phyloP scores from a whole-genome alignment of 805 yeast species.

The Yarrowia sp. region DNA sequence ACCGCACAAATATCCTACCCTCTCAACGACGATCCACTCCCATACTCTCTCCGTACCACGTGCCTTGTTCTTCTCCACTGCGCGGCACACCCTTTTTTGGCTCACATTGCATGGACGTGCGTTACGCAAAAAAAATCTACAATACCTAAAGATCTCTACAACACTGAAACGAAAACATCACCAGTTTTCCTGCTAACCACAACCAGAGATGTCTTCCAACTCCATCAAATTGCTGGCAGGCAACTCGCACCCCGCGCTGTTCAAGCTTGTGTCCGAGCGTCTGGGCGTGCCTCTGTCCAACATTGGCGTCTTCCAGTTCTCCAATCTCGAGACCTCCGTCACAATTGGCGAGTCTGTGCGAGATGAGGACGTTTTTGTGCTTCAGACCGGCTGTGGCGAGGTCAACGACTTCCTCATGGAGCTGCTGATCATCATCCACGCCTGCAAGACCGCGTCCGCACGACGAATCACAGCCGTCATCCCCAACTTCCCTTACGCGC shows the following conservation, averaged over 20 bases:
- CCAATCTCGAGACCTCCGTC: slow-evolving; percentile 88
- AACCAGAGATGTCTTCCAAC: slow-evolving; percentile 48
- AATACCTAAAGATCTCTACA: background rate
- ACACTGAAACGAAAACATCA: background rate
- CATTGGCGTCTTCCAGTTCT: slow-evolving; percentile 81
- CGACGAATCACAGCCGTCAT: slow-evolving; percentile 91
- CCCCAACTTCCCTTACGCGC: slow-evolving; percentile 95
- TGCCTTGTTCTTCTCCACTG: slow-evolving; percentile 30
- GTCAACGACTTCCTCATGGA: slow-evolving; percentile 90
- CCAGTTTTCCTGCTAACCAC: background rate
- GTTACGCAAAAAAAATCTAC: background rate
- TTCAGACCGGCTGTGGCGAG: slow-evolving; percentile 86
- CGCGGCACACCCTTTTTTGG: slow-evolving; percentile 28
- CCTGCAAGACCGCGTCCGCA: slow-evolving; percentile 95
- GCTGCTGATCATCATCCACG: slow-evolving; percentile 85
- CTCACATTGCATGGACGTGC: slow-evolving; percentile 25
- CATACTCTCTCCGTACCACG: slow-evolving; percentile 1
- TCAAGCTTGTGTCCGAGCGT: slow-evolving; percentile 70
- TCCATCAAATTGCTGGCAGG: slow-evolving; percentile 68
- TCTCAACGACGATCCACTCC: too few species aligned
- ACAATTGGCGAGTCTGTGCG: slow-evolving; percentile 86
- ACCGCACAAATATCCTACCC: too few species aligned
- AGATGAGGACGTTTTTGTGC: slow-evolving; percentile 86
- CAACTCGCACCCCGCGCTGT: slow-evolving; percentile 85
- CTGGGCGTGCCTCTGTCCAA: slow-evolving; percentile 73